Percentiles rank a stretch among this genome's conserved stretches.
These are phyloP conservation scores for Corchorus capsularis DNA, from an alignment of 345 rosid species.

Conservation along the genomic window DNA sequence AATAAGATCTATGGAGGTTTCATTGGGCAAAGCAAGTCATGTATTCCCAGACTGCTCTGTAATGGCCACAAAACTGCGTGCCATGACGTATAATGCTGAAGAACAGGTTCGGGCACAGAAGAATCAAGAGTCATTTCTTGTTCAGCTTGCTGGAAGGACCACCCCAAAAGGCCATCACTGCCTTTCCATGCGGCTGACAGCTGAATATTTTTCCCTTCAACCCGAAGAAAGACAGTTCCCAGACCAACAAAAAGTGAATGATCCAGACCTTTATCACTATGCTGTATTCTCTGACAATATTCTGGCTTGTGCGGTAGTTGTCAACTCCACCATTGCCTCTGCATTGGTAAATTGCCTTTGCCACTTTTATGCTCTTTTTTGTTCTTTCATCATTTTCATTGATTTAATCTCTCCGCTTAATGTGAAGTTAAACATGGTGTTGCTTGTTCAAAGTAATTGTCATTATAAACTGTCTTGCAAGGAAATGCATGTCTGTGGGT, in stretches of 20 bases:
- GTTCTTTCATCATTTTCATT: constrained; percentile 1
- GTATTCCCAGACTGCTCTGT: constrained; percentile 64
- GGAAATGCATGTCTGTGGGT: not conserved
- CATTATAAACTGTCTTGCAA: not conserved
- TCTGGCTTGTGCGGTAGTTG: constrained; percentile 85
- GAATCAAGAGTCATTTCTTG: constrained; percentile 62
- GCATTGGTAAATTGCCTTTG: constrained; percentile 54
- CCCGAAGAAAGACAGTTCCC: constrained; percentile 73
- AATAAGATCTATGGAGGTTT: constrained; percentile 61
- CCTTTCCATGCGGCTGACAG: constrained; percentile 83
- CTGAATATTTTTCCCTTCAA: constrained; percentile 65
- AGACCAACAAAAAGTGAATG: constrained; percentile 51
- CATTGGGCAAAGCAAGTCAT: constrained; percentile 58
- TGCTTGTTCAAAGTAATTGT: constrained; percentile 2
- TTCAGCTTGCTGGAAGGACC: constrained; percentile 86
- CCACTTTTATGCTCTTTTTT: not conserved
- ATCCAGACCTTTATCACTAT: constrained; percentile 67
- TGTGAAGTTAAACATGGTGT: not conserved
- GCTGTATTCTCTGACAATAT: constrained; percentile 87
- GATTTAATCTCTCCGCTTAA: not conserved
- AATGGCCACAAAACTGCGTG: constrained; percentile 69
- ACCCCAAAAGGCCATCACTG: constrained; percentile 96
- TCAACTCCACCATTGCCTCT: constrained; percentile 68
- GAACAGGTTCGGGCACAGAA: constrained; percentile 70
- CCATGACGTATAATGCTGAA: constrained; percentile 75